A percentile compares a stretch with the other conserved stretches of the same genome.
phyloP scores from a whole-genome alignment of 2,329 filamentous ascomycete genomes.

The Dothistroma pini region DNA sequence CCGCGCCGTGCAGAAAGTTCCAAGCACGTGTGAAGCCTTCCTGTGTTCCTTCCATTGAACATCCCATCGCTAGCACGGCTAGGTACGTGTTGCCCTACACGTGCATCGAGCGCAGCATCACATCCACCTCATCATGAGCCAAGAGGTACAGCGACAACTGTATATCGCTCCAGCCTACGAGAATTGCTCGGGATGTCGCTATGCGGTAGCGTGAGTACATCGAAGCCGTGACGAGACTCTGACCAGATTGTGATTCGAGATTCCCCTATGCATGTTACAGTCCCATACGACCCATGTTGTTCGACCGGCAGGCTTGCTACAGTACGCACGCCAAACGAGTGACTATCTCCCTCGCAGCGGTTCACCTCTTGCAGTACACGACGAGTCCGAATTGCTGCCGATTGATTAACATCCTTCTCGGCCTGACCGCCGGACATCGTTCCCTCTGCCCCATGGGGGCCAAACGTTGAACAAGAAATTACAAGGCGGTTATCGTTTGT shows the following conservation, averaged over 20 bases:
- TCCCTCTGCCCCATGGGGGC: background rate
- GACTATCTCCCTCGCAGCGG: background rate
- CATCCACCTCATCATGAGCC: background rate
- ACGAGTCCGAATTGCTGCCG: background rate
- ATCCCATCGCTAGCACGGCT: background rate
- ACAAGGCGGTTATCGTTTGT: background rate
- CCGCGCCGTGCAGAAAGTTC: background rate
- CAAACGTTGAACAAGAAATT: background rate
- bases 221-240: background rate
- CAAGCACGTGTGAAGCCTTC: too few relatives aligned
- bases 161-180: background rate
- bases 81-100: background rate
- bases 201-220: background rate
- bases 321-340: background rate
- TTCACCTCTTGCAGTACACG: background rate
- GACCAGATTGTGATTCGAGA: constrained; percentile 2
- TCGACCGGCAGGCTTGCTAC: background rate
- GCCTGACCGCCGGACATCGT: background rate
- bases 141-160: background rate
- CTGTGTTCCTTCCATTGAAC: background rate
- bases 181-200: background rate
- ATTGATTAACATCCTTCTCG: background rate
- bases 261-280: background rate
- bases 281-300: background rate
- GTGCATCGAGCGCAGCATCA: background rate